Percentiles rank a stretch among this genome's conserved stretches.
Conservation (phyloP, 108 stramenopile genomes). For the Cylindrotheca closterium region DNA sequence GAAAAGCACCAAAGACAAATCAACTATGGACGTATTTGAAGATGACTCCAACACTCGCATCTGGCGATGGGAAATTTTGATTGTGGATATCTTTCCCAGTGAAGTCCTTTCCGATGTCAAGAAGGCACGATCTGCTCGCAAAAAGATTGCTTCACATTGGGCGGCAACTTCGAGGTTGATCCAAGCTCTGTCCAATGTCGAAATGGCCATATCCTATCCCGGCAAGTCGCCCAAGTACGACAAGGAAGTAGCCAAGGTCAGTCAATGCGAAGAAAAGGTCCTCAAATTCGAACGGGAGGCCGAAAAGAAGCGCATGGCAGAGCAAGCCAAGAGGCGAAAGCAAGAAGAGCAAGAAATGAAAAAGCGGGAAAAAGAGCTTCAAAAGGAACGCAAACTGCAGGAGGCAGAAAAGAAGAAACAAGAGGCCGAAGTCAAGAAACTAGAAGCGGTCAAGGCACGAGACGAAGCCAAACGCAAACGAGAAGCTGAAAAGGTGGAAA, state of each 20-base stretch:
- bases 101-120: slow-evolving; percentile 43
- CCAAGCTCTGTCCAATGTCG: slow-evolving; percentile 46
- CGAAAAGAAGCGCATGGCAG: slow-evolving; percentile 56
- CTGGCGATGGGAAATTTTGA: slow-evolving; percentile 82
- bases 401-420: slow-evolving; percentile 46
- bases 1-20: not conserved
- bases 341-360: slow-evolving; percentile 44
- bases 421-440: slow-evolving; percentile 32
- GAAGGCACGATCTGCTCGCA: slow-evolving; percentile 58
- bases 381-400: slow-evolving; percentile 31
- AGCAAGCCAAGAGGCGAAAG: slow-evolving; percentile 46
- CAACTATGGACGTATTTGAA: slow-evolving; percentile 20
- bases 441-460: slow-evolving; percentile 22
- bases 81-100: slow-evolving; percentile 53
- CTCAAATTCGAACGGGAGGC: slow-evolving; percentile 79
- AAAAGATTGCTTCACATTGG: slow-evolving; percentile 50
- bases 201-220: not conserved
- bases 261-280: slow-evolving; percentile 75
- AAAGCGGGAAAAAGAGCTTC: slow-evolving; percentile 46
- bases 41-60: slow-evolving; percentile 39
- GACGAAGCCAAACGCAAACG: slow-evolving; percentile 41
- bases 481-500: slow-evolving; percentile 33
- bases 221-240: slow-evolving; percentile 2
- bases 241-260: slow-evolving; percentile 42
- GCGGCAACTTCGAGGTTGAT: slow-evolving; percentile 53